Conservation (phyloP, 345 rosid species). For the Toxicodendron radicans region DNA sequence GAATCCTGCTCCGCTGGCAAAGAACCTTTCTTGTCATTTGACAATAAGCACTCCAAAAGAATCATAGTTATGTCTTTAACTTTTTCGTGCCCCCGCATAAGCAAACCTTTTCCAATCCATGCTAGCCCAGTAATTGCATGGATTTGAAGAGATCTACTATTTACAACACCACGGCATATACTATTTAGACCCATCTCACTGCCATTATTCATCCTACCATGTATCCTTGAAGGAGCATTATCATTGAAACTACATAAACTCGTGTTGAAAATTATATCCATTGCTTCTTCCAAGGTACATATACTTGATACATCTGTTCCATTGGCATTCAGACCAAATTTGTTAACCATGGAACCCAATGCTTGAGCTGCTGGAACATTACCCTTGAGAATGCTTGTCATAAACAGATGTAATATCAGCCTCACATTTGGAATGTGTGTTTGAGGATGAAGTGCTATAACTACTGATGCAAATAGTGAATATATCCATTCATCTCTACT, state of each 20-base stretch:
- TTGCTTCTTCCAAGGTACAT: slow-evolving; percentile 68
- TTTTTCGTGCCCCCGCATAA: slow-evolving; percentile 84
- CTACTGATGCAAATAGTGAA: slow-evolving; percentile 71
- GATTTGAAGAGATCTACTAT: slow-evolving; percentile 42
- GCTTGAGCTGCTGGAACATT: slow-evolving; percentile 75
- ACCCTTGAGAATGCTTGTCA: slow-evolving; percentile 54
- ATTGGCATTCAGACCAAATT: slow-evolving; percentile 43
- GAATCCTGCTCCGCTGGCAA: slow-evolving; percentile 19
- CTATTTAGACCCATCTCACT: slow-evolving; percentile 34
- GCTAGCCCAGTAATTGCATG: slow-evolving; percentile 73
- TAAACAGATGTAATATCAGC: slow-evolving; percentile 41
- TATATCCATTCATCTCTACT: slow-evolving; percentile 64
- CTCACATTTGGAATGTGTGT: slow-evolving; percentile 62
- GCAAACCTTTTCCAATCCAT: slow-evolving; percentile 95
- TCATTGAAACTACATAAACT: slow-evolving; percentile 22
- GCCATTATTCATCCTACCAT: slow-evolving; percentile 25
- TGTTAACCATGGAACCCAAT: slow-evolving; percentile 83
- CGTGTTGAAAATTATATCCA: slow-evolving; percentile 52
- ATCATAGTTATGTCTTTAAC: slow-evolving; percentile 57
- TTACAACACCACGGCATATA: slow-evolving; percentile 40
- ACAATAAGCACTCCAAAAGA: slow-evolving; percentile 58
- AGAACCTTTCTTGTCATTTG: slow-evolving; percentile 29
- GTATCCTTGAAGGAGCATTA: slow-evolving; percentile 25
- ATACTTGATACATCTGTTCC: slow-evolving; percentile 30
- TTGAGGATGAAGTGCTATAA: slow-evolving; percentile 66